These are phyloP conservation scores for Pseudogymnoascus sp. DNA, from an alignment of 2,329 filamentous ascomycete species.

Conservation along the genomic window DNA sequence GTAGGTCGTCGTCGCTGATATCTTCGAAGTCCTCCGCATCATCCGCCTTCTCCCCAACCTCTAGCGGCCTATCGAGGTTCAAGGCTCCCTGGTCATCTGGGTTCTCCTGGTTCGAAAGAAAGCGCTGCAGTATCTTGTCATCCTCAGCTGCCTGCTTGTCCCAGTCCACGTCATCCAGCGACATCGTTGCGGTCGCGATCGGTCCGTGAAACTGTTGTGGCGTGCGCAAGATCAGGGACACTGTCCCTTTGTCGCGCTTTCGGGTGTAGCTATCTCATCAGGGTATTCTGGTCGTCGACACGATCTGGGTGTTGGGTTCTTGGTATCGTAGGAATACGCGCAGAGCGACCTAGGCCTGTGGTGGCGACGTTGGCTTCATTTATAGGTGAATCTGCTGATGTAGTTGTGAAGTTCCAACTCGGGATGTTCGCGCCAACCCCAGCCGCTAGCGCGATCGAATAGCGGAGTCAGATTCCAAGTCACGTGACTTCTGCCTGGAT, in stretches of 20 bases:
- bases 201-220: not conserved
- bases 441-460: slow-evolving; percentile 6
- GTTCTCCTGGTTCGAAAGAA: slow-evolving; percentile 40
- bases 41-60: slow-evolving; percentile 74
- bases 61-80: slow-evolving; percentile 44
- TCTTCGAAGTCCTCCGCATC: slow-evolving; percentile 89
- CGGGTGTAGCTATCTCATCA: slow-evolving; percentile 11
- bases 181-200: slow-evolving; percentile 11
- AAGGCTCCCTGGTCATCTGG: slow-evolving; percentile 35
- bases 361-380: not conserved
- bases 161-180: slow-evolving; percentile 33
- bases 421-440: slow-evolving; percentile 11
- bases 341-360: not conserved
- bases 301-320: not conserved
- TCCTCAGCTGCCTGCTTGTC: slow-evolving; percentile 44
- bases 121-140: slow-evolving; percentile 41
- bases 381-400: slow-evolving; percentile 8
- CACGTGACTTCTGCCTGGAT: not conserved
- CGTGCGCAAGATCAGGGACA: not conserved
- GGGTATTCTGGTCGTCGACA: not conserved
- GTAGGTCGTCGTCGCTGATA: slow-evolving; percentile 85
- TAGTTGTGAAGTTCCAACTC: slow-evolving; percentile 10
- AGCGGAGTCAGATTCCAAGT: not conserved
- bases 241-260: slow-evolving; percentile 6
- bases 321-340: slow-evolving; percentile 6